These are phyloP conservation scores for Eucalyptus albens DNA, from an alignment of 345 rosid genomes.

Conservation along the genomic window DNA sequence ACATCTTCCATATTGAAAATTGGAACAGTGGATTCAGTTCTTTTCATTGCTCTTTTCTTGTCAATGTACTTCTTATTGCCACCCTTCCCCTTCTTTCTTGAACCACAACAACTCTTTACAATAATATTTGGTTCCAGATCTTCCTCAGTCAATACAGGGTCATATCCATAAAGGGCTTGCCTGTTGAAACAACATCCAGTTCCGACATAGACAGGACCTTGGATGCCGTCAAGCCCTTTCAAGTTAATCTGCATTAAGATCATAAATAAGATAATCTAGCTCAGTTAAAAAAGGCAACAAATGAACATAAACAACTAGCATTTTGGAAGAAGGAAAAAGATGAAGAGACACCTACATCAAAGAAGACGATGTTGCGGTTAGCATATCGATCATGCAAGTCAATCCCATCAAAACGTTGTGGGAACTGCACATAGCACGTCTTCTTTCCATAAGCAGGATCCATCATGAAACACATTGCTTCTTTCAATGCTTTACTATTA, in stretches of 20 bases:
- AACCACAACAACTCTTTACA: conserved; percentile 94
- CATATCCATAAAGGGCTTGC: conserved; percentile 97
- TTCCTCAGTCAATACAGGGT: conserved; percentile 92
- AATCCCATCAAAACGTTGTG: conserved; percentile 99
- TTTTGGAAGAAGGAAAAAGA: not conserved
- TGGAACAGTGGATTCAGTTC: conserved; percentile 94
- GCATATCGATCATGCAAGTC: conserved; percentile 99
- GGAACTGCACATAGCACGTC: conserved; percentile 98
- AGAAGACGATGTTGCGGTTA: conserved; percentile 96
- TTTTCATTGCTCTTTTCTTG: conserved; percentile 63
- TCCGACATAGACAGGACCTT: conserved; percentile 99
- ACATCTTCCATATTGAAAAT: conserved; percentile 98
- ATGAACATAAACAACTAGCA: not conserved
- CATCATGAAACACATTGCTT: conserved; percentile 99
- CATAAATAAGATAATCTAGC: not conserved
- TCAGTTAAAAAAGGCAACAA: not conserved
- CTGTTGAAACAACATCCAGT: conserved; percentile 99
- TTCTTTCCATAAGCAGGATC: conserved; percentile 83
- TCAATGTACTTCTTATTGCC: conserved; percentile 67
- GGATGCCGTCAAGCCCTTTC: conserved; percentile 97
- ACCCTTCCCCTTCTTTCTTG: conserved; percentile 78
- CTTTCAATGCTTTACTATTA: conserved; percentile 94
- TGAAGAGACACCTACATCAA: conserved; percentile 57
- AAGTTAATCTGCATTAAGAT: conserved; percentile 66
- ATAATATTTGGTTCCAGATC: conserved; percentile 92